These are phyloP conservation scores for Alternaria sp. DNA, from an alignment of 2,329 filamentous ascomycete genomes.

Conservation along the genomic window DNA sequence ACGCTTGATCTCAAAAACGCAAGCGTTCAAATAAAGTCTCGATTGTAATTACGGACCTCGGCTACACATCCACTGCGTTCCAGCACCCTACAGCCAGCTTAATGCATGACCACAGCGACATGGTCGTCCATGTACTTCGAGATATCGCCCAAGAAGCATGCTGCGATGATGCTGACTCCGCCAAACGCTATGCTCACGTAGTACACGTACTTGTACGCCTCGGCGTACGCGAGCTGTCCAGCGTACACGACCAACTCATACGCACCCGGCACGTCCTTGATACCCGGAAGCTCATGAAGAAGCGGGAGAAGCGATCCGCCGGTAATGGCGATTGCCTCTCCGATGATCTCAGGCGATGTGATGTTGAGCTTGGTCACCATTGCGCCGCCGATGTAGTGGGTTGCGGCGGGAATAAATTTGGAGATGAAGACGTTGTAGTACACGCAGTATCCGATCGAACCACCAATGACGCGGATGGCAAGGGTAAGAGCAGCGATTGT, in stretches of 20 bases:
- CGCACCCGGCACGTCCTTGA: slow-evolving; percentile 55
- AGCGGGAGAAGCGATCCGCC: slow-evolving; percentile 49
- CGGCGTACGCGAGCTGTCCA: slow-evolving; percentile 63
- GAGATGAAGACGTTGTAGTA: slow-evolving; percentile 49
- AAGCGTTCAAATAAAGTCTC: background rate
- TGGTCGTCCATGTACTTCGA: slow-evolving; percentile 39
- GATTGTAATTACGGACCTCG: background rate
- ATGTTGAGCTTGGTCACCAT: slow-evolving; percentile 59
- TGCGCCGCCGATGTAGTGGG: slow-evolving; percentile 44
- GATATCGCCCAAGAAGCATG: slow-evolving; percentile 66
- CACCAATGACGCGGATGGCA: slow-evolving; percentile 70
- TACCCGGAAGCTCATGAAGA: slow-evolving; percentile 53
- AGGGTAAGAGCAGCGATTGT: slow-evolving; percentile 71
- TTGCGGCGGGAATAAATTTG: slow-evolving; percentile 33
- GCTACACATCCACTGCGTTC: background rate
- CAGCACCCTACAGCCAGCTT: background rate
- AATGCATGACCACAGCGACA: slow-evolving; percentile 26
- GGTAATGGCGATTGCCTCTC: slow-evolving; percentile 54
- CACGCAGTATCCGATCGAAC: slow-evolving; percentile 66
- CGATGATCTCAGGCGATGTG: slow-evolving; percentile 57
- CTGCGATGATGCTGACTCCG: slow-evolving; percentile 60
- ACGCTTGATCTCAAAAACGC: background rate
- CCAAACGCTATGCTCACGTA: slow-evolving; percentile 69
- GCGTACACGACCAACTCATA: slow-evolving; percentile 56
- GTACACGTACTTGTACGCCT: slow-evolving; percentile 68